Evolutionary conservation across 2,329 filamentous ascomycete species (phyloP), one percentile per base, ranked within the genome.

Genomic region (Ophiostoma quercus): DNA sequence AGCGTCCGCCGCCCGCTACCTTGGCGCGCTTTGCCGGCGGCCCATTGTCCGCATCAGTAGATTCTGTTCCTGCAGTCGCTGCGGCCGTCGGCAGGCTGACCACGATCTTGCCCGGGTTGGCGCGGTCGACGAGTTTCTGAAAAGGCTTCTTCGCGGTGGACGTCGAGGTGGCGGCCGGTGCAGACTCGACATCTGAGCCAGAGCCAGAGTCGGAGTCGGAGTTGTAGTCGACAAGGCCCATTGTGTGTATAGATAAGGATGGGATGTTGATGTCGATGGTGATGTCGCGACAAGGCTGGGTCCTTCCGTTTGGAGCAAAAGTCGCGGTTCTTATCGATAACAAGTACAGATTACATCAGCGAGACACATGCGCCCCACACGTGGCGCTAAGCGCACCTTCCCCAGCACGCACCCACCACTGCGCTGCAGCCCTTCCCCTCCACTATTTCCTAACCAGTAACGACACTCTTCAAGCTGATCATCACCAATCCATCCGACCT

Each of bases 171-270:
- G 60, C 8, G 11, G 68, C 34, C 7, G 67, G 29, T 32, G 63
- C 7, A 7, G 51, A 22, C 47, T 71, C 72, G 29, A 82, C 82
- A 68, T 90, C 90, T 7, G 89, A 95, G 77, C 83, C 90, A 14
- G 41, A 39, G 3, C 83, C 90, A 7, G 41, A 39, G 25, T 67
- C 66, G 7, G 89, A 95, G 77, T 94, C 92, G 3, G 92, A 94
- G 76, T 96, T 91, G 19, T 96, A 96, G 73, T 90, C 88, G 74
- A 95, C 92, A 32, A 96, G 84, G 16, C 86, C 89, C 91, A 95
- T 95, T 76, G 76, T 37, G 19, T 19, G 19, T 16, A 9, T 25
- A 19, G 8, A 16, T 3, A 12, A 14, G 3, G 5, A 7, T 57
- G 51, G 11, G 22, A 22, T 1, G 34, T 32, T n/a, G 62, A n/a